These are phyloP conservation scores for Musa troglodytarum DNA, from an alignment of 176 grass and related monocot species.

Conservation along the genomic window DNA sequence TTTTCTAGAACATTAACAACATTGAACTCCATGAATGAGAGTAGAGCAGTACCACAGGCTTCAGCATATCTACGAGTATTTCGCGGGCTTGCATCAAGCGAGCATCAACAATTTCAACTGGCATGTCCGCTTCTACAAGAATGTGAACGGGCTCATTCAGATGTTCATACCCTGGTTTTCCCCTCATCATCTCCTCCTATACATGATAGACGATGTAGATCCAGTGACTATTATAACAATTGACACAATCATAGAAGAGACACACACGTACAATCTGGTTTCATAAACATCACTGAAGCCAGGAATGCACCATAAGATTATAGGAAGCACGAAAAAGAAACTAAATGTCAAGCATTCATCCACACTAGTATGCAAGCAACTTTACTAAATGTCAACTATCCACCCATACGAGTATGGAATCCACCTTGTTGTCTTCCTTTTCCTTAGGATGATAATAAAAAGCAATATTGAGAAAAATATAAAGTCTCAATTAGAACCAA, in stretches of 20 bases:
- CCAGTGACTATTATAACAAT: background rate
- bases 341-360: too few species aligned
- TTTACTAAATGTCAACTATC: too few species aligned
- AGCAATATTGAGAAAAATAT: too few species aligned
- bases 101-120: constrained; percentile 28
- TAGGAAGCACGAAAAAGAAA: too few species aligned
- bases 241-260: background rate
- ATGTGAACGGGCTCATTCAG: constrained; percentile 40
- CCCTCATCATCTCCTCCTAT: constrained; percentile 43
- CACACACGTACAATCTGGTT: background rate
- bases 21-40: background rate
- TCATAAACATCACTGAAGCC: background rate
- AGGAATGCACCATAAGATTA: background rate
- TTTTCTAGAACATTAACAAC: background rate
- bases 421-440: too few species aligned
- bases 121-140: constrained; percentile 39
- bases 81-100: constrained; percentile 28
- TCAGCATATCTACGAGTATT: constrained; percentile 28
- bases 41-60: constrained; percentile 31
- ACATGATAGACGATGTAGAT: background rate
- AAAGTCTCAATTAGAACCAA: too few species aligned
- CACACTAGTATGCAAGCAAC: too few species aligned
- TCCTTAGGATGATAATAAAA: too few species aligned
- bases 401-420: too few species aligned
- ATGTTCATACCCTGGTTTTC: constrained; percentile 42